Evolutionary conservation across 176 grass and related monocot species (phyloP).

Genomic region (Carex kokanica): DNA sequence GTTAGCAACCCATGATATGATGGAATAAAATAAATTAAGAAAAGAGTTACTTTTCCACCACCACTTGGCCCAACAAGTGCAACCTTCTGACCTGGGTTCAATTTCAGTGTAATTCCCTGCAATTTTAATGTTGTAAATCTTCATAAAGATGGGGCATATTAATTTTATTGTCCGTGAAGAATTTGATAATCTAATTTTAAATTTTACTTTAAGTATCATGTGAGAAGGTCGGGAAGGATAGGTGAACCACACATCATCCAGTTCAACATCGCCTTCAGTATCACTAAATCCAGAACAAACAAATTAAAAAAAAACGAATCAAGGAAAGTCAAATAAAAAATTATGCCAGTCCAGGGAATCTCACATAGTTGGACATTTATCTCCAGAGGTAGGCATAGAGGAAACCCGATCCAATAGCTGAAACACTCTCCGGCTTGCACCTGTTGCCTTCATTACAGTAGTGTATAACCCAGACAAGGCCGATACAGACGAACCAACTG

Average conservation of each 20-base stretch:
- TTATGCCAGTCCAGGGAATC: slow-evolving; percentile 25
- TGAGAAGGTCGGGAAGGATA: slow-evolving; percentile 97
- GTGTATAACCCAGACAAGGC: slow-evolving; percentile 88
- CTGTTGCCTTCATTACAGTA: slow-evolving; percentile 96
- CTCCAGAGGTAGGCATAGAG: slow-evolving; percentile 65
- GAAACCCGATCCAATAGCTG: slow-evolving; percentile 83
- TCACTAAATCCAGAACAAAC: slow-evolving; percentile 44
- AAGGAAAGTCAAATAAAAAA: slow-evolving; percentile 24
- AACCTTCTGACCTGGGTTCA: slow-evolving; percentile 84
- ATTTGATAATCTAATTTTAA: slow-evolving; percentile 14
- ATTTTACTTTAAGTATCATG: slow-evolving; percentile 92
- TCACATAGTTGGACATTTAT: slow-evolving; percentile 63
- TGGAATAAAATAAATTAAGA: not conserved
- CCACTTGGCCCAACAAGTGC: slow-evolving; percentile 98
- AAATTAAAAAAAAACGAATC: slow-evolving; percentile 18
- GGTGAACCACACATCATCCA: slow-evolving; percentile 96
- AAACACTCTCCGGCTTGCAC: slow-evolving; percentile 94
- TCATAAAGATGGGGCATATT: not conserved
- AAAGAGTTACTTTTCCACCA: slow-evolving; percentile 73
- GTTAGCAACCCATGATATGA: not conserved
- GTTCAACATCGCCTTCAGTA: slow-evolving; percentile 70
- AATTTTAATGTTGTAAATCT: not conserved
- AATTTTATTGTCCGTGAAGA: not conserved
- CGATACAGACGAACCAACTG: slow-evolving; percentile 91
- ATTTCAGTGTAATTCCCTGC: slow-evolving; percentile 91